Conservation (phyloP, 176 grass and related monocot genomes). For the Saccharum spontaneum region DNA sequence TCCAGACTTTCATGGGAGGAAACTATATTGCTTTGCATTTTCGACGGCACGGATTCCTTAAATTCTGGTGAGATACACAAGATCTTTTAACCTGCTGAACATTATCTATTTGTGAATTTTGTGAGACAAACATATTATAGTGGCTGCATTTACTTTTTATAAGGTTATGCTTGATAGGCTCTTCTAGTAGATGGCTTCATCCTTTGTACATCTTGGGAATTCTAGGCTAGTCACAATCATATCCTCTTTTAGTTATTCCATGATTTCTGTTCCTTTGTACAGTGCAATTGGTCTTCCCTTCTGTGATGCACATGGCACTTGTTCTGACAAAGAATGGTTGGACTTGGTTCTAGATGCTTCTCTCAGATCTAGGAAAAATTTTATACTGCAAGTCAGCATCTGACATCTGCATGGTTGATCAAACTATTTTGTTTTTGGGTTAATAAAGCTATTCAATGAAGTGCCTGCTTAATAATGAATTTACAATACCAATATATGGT, state of each 20-base stretch:
- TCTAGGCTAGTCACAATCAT: not conserved
- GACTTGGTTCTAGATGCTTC: not conserved
- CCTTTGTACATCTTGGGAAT: not conserved
- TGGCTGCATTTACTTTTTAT: not conserved
- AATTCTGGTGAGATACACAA: conserved; percentile 68
- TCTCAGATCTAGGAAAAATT: conserved; percentile 22
- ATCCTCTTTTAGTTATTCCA: conserved; percentile 15
- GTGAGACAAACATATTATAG: not conserved
- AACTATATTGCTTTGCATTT: conserved; percentile 98
- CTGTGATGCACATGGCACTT: conserved; percentile 18
- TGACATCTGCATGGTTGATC: not conserved
- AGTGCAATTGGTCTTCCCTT: not conserved
- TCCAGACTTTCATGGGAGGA: conserved; percentile 89
- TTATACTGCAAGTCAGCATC: conserved; percentile 24
- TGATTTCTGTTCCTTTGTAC: conserved; percentile 8
- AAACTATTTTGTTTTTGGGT: not conserved
- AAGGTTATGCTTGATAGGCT: not conserved
- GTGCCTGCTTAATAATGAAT: not conserved
- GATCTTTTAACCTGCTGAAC: conserved; percentile 1
- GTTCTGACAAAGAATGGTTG: conserved; percentile 23
- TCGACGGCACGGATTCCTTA: conserved; percentile 87
- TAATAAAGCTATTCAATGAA: conserved; percentile 24
- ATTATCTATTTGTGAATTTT: conserved; percentile 9
- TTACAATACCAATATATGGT: not conserved
- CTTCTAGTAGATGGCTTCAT: conserved; percentile 11